phyloP scores from a whole-genome alignment of 257 asterid genomes.

The Oldenlandia corymbosa region DNA sequence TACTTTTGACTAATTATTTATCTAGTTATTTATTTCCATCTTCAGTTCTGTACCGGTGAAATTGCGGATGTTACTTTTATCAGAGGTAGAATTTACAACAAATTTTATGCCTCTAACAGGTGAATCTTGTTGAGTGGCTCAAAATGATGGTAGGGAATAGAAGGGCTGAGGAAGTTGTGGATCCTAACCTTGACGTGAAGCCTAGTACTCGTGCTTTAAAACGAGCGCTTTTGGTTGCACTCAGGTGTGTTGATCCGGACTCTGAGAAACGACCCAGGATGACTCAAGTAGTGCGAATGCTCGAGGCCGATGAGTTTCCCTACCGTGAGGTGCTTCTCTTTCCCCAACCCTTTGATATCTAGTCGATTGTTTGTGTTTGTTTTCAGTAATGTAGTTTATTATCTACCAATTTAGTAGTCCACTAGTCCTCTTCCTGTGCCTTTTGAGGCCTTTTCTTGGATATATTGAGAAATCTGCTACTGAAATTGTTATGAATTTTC shows the following conservation, averaged over 20 bases:
- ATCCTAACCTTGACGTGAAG: slow-evolving; percentile 60
- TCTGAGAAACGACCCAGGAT: slow-evolving; percentile 88
- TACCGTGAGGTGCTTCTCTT: slow-evolving; percentile 54
- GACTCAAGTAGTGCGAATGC: slow-evolving; percentile 90
- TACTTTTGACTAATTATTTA: too few species aligned
- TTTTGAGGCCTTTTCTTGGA: neutral
- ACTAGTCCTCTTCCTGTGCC: neutral
- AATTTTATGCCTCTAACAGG: slow-evolving; percentile 39
- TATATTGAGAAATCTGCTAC: neutral
- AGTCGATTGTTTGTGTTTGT: neutral
- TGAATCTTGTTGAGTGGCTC: slow-evolving; percentile 98
- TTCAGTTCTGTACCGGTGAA: too few species aligned
- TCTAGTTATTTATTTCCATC: too few species aligned
- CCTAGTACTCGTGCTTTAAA: slow-evolving; percentile 77
- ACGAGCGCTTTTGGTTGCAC: slow-evolving; percentile 82
- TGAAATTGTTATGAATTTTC: neutral
- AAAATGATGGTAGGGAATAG: slow-evolving; percentile 92
- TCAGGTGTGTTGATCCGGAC: slow-evolving; percentile 91
- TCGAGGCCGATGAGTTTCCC: slow-evolving; percentile 80
- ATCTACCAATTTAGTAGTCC: neutral
- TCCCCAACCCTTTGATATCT: neutral
- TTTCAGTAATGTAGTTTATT: neutral
- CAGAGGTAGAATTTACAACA: neutral
- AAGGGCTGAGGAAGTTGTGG: slow-evolving; percentile 93
- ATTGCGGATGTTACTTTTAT: neutral